Base-by-base conservation (phyloP, 176 grass and related monocot species). In the Poa annua region DNA sequence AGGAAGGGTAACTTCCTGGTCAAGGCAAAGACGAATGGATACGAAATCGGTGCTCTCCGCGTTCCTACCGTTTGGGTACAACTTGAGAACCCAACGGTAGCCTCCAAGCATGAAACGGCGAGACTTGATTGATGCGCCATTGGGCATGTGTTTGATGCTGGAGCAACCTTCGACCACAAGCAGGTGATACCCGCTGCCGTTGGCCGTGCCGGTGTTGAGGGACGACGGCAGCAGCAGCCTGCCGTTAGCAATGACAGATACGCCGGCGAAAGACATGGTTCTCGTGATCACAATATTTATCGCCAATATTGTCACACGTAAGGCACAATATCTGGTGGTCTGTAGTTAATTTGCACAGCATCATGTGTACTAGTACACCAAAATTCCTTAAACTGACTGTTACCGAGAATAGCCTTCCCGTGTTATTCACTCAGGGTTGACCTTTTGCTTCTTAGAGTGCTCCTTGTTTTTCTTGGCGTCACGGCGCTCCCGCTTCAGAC, bases 401-500 rank as follows among this genome's bases (percentile, higher is more conserved):
- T 73, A 73, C 70, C 7, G 22, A 50, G 45, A 73, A 16, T 8
- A 36, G 33, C 7, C 51, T 77, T 29, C 29, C 29, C 3, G 6
- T 15, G 8, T 21, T 66, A 1, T 45, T 80, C 74, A 97, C 77
- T 89, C 83, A 21, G 96, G 80, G 19, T 82, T 81, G 11, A 84
- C 73, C 72, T 95, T 98, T 86, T 80, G 92, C 86, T 95, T 98
- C 86, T 98, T 98, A 14, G 76, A 84, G 10, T 78, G 70, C 24
- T 90, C 84, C 73, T 93, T 93, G 10, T 85, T 95, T 93, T 87
- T 87, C 89, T 90, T 95, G 61, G 87, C 92, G 32, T 95, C 96
- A 4, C 85, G 90, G 6, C 91, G 85, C 80, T 95, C 96, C 66
- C 92, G 95, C 83, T 95, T 95, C 57, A 98, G 81, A 9, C 91